These are phyloP conservation scores for Chlamydomonas urium DNA, from an alignment of 139 green algal species.

Conservation along the genomic window DNA sequence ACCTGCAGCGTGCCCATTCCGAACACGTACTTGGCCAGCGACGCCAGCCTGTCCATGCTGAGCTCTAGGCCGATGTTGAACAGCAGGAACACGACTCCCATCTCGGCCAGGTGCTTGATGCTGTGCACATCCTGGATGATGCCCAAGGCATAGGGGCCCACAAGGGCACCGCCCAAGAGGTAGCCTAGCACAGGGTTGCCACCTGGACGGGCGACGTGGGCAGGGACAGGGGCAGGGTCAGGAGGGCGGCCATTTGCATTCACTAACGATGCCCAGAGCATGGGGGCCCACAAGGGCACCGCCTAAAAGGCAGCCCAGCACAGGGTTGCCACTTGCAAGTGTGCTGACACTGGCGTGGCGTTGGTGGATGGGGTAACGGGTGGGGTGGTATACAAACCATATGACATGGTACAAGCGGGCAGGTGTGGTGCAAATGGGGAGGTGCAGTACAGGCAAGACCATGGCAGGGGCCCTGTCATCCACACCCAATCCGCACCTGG, in stretches of 20 bases:
- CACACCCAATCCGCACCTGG: constrained; percentile 52
- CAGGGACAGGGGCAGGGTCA: no score
- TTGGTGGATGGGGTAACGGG: no score
- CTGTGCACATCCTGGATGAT: constrained; percentile 67
- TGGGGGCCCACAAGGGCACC: constrained; percentile 88
- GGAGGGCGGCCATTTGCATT: neutral
- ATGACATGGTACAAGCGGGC: no score
- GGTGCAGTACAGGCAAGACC: no score
- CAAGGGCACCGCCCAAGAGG: constrained; percentile 77
- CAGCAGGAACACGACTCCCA: constrained; percentile 94
- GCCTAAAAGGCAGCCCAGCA: constrained; percentile 91
- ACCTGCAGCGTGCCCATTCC: constrained; percentile 91
- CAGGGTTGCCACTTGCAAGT: constrained; percentile 76
- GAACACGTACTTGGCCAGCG: constrained; percentile 98
- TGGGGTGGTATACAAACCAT: no score
- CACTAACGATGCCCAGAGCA: constrained; percentile 51
- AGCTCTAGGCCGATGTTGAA: constrained; percentile 98
- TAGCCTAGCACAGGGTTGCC: constrained; percentile 94
- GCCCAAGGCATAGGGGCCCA: constrained; percentile 85
- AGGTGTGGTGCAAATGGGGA: no score
- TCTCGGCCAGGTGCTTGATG: constrained; percentile 88
- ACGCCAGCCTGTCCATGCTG: constrained; percentile 84
- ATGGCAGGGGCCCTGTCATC: no score
- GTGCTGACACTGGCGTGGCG: no score
- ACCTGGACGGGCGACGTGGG: no score